phyloP scores from a whole-genome alignment of 768 basidiomycete species.

The Tulasnella calospora region DNA sequence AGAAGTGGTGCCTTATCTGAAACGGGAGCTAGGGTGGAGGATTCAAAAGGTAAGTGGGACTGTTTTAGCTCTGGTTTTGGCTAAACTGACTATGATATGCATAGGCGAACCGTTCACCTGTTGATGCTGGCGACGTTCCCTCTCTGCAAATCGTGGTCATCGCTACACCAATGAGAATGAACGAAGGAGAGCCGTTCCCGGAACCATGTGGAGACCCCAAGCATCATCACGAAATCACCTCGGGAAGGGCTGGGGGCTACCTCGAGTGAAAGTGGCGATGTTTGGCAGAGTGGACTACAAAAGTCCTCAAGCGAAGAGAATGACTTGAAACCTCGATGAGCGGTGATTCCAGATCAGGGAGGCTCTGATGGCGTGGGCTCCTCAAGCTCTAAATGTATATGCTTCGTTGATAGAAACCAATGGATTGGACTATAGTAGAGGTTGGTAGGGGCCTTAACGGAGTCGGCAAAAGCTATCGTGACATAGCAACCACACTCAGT shows the following conservation, averaged over 20 bases:
- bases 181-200: not conserved
- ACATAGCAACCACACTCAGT: too few relatives aligned
- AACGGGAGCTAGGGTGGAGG: slow-evolving; percentile 42
- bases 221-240: not conserved
- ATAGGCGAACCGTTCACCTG: not conserved
- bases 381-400: too few relatives aligned
- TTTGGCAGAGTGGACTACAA: not conserved
- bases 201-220: not conserved
- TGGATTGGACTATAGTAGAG: too few relatives aligned
- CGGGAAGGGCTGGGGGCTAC: not conserved
- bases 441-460: too few relatives aligned
- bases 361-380: too few relatives aligned
- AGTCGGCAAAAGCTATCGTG: too few relatives aligned
- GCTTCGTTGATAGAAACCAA: too few relatives aligned
- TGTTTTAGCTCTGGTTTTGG: not conserved
- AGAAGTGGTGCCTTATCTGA: slow-evolving; percentile 43
- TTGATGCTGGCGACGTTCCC: not conserved
- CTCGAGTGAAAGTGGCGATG: not conserved
- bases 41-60: slow-evolving; percentile 38
- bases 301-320: not conserved
- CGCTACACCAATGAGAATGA: not conserved
- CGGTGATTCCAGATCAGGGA: not conserved
- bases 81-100: too few relatives aligned
- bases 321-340: not conserved
- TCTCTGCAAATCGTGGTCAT: not conserved